phyloP scores from a whole-genome alignment of 805 yeast genomes.

The Metschnikowia lachancei region DNA sequence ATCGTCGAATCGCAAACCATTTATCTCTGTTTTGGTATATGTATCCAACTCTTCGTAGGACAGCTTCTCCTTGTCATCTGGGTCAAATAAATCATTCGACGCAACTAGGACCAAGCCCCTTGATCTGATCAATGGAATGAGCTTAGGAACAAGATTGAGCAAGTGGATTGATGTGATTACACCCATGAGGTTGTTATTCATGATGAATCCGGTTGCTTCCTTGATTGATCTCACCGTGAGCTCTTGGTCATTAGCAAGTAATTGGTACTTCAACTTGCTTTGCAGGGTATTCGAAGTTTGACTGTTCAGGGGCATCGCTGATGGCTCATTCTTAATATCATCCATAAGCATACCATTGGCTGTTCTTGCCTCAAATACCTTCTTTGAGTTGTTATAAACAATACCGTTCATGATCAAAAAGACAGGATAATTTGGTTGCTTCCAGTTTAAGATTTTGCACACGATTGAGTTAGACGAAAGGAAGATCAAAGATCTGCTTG shows the following conservation, averaged over 20 bases:
- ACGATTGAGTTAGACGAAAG: conserved; percentile 83
- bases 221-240: conserved; percentile 63
- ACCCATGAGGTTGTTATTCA: conserved; percentile 81
- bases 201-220: conserved; percentile 78
- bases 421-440: conserved; percentile 97
- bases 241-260: conserved; percentile 35
- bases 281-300: conserved; percentile 3
- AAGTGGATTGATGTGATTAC: conserved; percentile 71
- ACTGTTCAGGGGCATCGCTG: background rate
- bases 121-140: conserved; percentile 71
- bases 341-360: conserved; percentile 41
- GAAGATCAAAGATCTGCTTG: conserved; percentile 66
- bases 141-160: conserved; percentile 67
- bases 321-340: conserved; percentile 14
- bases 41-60: conserved; percentile 34
- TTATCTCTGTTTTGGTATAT: conserved; percentile 48
- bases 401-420: conserved; percentile 78
- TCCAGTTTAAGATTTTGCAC: conserved; percentile 96
- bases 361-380: conserved; percentile 38
- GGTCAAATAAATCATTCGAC: conserved; percentile 39
- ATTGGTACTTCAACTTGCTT: conserved; percentile 18
- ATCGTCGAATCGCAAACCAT: conserved; percentile 65
- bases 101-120: conserved; percentile 85
- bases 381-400: conserved; percentile 27
- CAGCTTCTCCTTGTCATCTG: conserved; percentile 21